Percentiles rank a stretch among this genome's conserved stretches.
phyloP scores from a whole-genome alignment of 2,329 filamentous ascomycete species.

The Daldinia eschscholtzii region DNA sequence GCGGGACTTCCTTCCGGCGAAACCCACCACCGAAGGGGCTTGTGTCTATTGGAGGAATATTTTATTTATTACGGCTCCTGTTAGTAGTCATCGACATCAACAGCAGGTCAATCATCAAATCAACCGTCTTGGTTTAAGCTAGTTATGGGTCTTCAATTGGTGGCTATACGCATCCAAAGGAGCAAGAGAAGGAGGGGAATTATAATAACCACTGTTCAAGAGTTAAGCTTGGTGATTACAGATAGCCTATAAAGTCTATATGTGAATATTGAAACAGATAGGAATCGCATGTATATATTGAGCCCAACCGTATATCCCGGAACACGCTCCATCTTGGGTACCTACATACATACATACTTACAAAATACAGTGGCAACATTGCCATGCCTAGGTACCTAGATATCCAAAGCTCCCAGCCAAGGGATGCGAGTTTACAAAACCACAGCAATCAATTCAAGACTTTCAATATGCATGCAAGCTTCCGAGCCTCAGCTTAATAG shows the following conservation, averaged over 20 bases:
- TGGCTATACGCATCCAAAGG: background rate
- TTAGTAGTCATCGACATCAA: no score
- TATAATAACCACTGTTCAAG: background rate
- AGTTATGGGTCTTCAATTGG: background rate
- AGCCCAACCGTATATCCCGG: background rate
- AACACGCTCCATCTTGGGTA: background rate
- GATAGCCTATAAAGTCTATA: background rate
- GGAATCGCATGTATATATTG: background rate
- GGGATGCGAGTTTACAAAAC: background rate
- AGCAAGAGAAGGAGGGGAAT: background rate
- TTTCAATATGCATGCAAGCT: slow-evolving; percentile 8
- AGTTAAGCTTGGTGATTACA: background rate
- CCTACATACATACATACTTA: background rate
- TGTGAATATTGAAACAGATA: background rate
- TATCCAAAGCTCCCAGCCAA: background rate
- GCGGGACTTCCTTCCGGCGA: no score
- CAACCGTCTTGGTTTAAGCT: background rate
- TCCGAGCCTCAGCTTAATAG: slow-evolving; percentile 11
- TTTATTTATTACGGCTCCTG: no score
- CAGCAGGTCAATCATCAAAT: background rate
- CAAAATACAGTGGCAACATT: background rate
- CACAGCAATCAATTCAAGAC: background rate
- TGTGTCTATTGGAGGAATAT: no score
- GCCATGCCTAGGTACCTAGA: background rate
- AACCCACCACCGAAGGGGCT: no score